phyloP scores from a whole-genome alignment of 2,329 filamentous ascomycete species.

The Ceratocystiopsis sp. region DNA sequence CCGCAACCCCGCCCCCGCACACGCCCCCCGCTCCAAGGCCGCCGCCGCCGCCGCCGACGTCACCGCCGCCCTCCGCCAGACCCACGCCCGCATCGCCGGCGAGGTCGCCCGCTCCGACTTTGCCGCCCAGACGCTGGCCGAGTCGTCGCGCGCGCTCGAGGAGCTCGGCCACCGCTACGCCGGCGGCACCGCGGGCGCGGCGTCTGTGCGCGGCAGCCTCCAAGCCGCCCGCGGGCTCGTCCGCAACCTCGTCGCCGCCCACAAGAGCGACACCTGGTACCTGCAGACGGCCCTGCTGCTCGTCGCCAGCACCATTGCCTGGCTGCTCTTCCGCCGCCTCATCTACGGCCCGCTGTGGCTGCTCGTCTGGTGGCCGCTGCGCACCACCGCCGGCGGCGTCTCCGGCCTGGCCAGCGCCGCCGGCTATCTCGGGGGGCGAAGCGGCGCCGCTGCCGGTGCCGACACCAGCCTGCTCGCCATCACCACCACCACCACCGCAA shows the following conservation, averaged over 20 bases:
- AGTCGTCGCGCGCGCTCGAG: constrained; percentile 68
- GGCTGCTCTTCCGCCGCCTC: constrained; percentile 72
- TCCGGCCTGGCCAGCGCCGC: constrained; percentile 17
- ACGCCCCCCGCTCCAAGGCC: constrained; percentile 27
- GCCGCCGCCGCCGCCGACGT: constrained; percentile 67
- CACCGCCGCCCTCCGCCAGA: constrained; percentile 65
- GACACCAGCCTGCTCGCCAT: neutral
- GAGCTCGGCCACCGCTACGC: constrained; percentile 69
- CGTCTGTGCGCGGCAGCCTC: constrained; percentile 41
- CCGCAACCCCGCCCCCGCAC: constrained; percentile 17
- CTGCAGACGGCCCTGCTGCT: constrained; percentile 79
- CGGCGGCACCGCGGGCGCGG: constrained; percentile 59
- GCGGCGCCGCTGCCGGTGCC: constrained; percentile 8
- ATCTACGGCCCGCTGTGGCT: constrained; percentile 85
- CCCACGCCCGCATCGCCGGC: constrained; percentile 69
- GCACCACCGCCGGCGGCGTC: constrained; percentile 1
- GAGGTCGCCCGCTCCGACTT: constrained; percentile 80
- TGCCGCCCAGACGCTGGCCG: constrained; percentile 71
- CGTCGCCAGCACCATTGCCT: constrained; percentile 57
- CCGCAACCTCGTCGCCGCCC: constrained; percentile 61
- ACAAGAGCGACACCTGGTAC: constrained; percentile 98
- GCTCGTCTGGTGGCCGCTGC: constrained; percentile 59
- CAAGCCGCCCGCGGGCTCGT: constrained; percentile 58
- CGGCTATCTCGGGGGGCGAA: constrained; percentile 26
- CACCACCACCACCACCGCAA: neutral